A percentile compares a stretch with the other conserved stretches of the same genome.
phyloP scores from a whole-genome alignment of 129 eudicot genomes.

The Artemisia tridentata region DNA sequence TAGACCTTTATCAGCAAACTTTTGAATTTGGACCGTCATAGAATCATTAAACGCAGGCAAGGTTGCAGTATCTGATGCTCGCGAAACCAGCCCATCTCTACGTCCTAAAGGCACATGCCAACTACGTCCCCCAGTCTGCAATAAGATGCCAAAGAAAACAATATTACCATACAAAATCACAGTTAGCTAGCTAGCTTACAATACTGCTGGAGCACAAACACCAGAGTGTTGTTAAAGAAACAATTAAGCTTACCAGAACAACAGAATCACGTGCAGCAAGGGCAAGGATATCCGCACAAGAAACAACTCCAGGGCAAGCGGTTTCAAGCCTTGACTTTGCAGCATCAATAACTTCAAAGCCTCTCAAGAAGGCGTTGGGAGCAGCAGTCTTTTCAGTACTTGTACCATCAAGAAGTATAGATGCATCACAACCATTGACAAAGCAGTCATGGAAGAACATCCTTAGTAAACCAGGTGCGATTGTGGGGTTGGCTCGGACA shows the following conservation, averaged over 20 bases:
- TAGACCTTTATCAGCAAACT: conserved; percentile 52
- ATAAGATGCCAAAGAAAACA: neutral
- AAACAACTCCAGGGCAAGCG: conserved; percentile 20
- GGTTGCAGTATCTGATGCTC: conserved; percentile 51
- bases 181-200: too few relatives aligned
- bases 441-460: conserved; percentile 71
- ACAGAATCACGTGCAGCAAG: conserved; percentile 30
- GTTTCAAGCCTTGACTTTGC: conserved; percentile 30
- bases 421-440: conserved; percentile 74
- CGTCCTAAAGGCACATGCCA: conserved; percentile 70
- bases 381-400: conserved; percentile 51
- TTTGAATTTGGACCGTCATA: conserved; percentile 39
- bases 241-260: conserved; percentile 3
- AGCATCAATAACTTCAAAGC: conserved; percentile 60
- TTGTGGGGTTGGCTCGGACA: conserved; percentile 35
- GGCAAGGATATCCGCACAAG: conserved; percentile 30
- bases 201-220: neutral
- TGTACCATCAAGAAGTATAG: conserved; percentile 50
- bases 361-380: conserved; percentile 49
- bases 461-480: conserved; percentile 64
- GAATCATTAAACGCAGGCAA: conserved; percentile 50
- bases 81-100: conserved; percentile 70
- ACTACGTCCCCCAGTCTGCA: conserved; percentile 50
- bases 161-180: neutral
- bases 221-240: too few relatives aligned